Conservation (phyloP, 2,329 filamentous ascomycete genomes). For the Tolypocladium tropicale region DNA sequence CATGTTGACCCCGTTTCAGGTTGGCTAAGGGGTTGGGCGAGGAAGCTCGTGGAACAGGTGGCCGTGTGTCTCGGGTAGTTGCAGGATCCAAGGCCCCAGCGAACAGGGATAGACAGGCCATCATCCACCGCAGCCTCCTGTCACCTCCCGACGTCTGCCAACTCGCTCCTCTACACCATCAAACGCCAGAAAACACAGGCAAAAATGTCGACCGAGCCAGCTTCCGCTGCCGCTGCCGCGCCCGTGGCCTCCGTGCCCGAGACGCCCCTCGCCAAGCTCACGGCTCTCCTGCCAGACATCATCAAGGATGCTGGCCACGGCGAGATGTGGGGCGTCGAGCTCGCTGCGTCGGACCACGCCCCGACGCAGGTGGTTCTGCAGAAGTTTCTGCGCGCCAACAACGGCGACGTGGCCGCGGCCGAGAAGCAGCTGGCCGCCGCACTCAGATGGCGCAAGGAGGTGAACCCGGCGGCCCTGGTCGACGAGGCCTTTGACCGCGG, state of each 20-base stretch:
- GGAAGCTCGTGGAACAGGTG: background rate
- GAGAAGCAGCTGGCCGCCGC: constrained; percentile 70
- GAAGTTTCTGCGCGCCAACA: constrained; percentile 89
- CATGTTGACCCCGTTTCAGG: background rate
- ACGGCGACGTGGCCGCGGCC: constrained; percentile 61
- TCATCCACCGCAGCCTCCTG: background rate
- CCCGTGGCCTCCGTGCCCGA: constrained; percentile 5
- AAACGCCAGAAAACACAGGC: background rate
- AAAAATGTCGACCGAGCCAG: background rate
- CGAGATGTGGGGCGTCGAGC: constrained; percentile 81
- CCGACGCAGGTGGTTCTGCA: constrained; percentile 78
- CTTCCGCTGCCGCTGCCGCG: background rate
- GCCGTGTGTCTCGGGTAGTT: background rate
- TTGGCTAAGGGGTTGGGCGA: background rate
- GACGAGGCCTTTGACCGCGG: constrained; percentile 51
- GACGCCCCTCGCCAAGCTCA: constrained; percentile 42
- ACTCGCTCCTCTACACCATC: background rate
- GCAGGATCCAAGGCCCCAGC: background rate
- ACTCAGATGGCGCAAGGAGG: constrained; percentile 71
- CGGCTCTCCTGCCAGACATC: constrained; percentile 47
- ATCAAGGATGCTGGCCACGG: constrained; percentile 46
- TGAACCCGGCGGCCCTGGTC: constrained; percentile 58
- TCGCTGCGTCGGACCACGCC: constrained; percentile 46
- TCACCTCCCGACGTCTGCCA: background rate
- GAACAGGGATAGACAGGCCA: background rate